Base-by-base conservation (phyloP, 345 rosid genomes). In the Dovyalis caffra region DNA sequence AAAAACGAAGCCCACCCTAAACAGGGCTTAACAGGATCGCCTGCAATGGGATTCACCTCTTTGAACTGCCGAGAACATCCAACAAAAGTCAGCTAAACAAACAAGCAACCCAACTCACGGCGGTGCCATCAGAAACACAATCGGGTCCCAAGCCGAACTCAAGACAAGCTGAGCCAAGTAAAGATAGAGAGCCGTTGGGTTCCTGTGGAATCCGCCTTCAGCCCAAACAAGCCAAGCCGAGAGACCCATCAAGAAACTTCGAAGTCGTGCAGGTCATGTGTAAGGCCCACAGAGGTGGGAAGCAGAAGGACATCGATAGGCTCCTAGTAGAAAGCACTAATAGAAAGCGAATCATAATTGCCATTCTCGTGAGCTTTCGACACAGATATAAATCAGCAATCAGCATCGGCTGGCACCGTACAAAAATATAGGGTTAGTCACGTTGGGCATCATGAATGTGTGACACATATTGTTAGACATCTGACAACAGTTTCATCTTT, bases 181-280 rank as follows among this genome's bases (percentile, higher is more conserved):
- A 14, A 90, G 83, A 47, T 76, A 85, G 56, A 91, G 64, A 15
- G 90, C 89, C 21, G 66, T 63, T 3, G 93, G 90, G 25, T 80
- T 82, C 73, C 68, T 81, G 81, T 91, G 99, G 74, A 92, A 92
- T 3, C 95, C 95, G 0, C 93, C 97, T 56, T 90, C 97, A 1
- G 91, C 97, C 99, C 97, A 95, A 6, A 92, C 89, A 16, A 95
- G 88, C 99, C 95, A 95, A 28, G 97, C 87, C 25, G 99, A 90
- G 26, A 92, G 85, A 2, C 92, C 90, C 91, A 88, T 90, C 77
- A 95, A 45, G 83, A 88, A 66, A 66, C 84, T 84, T n/a, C 15
- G 90, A 86, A 11, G 67, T 79, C 71, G 89, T 1, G 75, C 90
- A 81, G 15, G 87, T 57, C 35, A 77, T 64, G 76, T 92, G 94